Conservation (phyloP, 768 basidiomycete genomes). For the Tricholoma hemisulphureum region DNA sequence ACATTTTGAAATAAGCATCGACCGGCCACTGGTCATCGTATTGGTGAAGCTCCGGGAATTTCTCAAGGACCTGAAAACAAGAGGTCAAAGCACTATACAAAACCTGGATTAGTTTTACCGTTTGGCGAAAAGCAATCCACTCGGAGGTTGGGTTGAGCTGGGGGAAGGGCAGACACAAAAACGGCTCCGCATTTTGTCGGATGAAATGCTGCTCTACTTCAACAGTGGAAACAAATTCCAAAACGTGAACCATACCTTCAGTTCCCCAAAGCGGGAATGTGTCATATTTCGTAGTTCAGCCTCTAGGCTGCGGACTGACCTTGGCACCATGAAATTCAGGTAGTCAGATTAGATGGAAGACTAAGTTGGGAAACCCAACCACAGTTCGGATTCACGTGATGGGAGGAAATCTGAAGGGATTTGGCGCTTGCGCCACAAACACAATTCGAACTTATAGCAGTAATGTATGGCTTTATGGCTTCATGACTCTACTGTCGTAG, state of each 20-base stretch:
- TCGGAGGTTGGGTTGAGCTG: neutral
- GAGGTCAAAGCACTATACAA: too few relatives aligned
- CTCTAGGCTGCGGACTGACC: neutral
- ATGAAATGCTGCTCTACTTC: neutral
- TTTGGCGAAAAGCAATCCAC: neutral
- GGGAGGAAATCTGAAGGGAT: too few relatives aligned
- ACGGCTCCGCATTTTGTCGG: neutral
- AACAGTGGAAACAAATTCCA: neutral
- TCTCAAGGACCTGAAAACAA: neutral
- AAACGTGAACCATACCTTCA: neutral
- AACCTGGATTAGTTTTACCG: neutral
- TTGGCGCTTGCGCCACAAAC: too few relatives aligned
- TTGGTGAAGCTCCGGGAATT: neutral
- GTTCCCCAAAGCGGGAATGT: neutral
- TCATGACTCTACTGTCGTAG: too few relatives aligned
- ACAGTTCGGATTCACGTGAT: too few relatives aligned
- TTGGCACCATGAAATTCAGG: too few relatives aligned
- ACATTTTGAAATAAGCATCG: neutral
- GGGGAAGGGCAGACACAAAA: neutral
- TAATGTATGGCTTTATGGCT: too few relatives aligned
- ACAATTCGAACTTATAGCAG: too few relatives aligned
- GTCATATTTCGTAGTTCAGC: neutral
- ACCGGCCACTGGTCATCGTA: conserved; percentile 1
- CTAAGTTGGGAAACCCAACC: too few relatives aligned
- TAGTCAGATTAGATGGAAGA: too few relatives aligned